Conservation (phyloP, 257 asterid genomes). For the Scutellaria barbata region DNA sequence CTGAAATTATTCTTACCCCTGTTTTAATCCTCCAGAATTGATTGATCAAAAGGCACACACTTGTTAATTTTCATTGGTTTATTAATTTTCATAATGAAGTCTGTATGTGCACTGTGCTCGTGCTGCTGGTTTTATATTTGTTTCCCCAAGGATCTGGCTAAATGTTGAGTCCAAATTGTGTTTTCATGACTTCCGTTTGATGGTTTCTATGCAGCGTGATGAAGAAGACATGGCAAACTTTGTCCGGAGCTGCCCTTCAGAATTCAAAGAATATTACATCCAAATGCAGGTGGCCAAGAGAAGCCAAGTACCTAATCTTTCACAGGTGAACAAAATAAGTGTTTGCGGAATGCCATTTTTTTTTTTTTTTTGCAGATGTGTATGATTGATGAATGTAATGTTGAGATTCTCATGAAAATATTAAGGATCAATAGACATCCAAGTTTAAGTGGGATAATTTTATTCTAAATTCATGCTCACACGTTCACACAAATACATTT, state of each 20-base stretch:
- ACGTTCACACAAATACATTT: no score
- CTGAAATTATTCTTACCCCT: not conserved
- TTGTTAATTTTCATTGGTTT: conserved; percentile 6
- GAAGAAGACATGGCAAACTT: conserved; percentile 83
- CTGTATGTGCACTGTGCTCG: not conserved
- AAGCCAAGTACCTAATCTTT: conserved; percentile 90
- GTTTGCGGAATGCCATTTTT: conserved; percentile 12
- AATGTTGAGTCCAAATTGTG: conserved; percentile 4
- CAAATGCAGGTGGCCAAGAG: conserved; percentile 99
- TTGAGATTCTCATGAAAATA: not conserved
- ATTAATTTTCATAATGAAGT: conserved; percentile 3
- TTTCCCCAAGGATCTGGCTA: not conserved
- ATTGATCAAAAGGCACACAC: not conserved
- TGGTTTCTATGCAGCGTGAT: conserved; percentile 69
- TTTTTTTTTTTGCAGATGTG: conserved; percentile 15
- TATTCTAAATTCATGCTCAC: not conserved
- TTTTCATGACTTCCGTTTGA: not conserved
- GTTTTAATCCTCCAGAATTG: not conserved
- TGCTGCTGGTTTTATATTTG: not conserved
- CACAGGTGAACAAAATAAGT: conserved; percentile 63
- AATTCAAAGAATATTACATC: conserved; percentile 90
- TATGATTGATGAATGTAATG: conserved; percentile 13
- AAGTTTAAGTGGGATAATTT: not conserved
- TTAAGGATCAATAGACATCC: not conserved
- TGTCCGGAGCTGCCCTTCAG: conserved; percentile 72